Percentiles rank a stretch among this genome's conserved stretches.
Conservation (phyloP, 2,329 filamentous ascomycete species). For the Cladobotryum mycophilum region DNA sequence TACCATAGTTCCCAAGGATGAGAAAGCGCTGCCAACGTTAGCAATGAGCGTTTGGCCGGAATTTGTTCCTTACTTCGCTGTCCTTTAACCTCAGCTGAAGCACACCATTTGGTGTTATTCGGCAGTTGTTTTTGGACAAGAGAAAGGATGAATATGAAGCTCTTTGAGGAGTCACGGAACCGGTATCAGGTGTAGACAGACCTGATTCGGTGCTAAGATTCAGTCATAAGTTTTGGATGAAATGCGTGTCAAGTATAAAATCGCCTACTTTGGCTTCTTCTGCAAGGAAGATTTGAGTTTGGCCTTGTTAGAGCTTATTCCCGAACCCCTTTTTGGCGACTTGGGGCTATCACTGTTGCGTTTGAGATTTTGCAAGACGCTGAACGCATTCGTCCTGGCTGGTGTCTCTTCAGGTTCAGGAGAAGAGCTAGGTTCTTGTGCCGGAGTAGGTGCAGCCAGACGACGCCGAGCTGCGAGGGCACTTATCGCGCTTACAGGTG, state of each 20-base stretch:
- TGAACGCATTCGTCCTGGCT: slow-evolving; percentile 24
- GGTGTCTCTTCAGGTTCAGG: slow-evolving; percentile 16
- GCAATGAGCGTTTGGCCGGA: neutral
- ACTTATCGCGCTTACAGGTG: slow-evolving; percentile 30
- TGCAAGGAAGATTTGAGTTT: neutral
- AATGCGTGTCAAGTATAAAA: neutral
- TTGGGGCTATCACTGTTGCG: slow-evolving; percentile 9
- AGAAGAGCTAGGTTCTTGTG: slow-evolving; percentile 9
- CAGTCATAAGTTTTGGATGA: neutral
- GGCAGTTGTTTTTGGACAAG: slow-evolving; percentile 38
- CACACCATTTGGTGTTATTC: slow-evolving; percentile 31
- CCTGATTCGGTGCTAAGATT: neutral
- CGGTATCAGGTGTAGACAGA: neutral
- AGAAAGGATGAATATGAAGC: slow-evolving; percentile 41
- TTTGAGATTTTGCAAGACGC: slow-evolving; percentile 19
- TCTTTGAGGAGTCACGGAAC: slow-evolving; percentile 10
- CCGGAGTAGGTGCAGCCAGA: slow-evolving; percentile 15
- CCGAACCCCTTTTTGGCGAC: slow-evolving; percentile 15
- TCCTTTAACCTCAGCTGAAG: slow-evolving; percentile 38
- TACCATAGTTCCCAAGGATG: slow-evolving; percentile 61
- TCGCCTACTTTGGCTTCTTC: slow-evolving; percentile 2
- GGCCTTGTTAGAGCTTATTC: neutral
- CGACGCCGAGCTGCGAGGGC: slow-evolving; percentile 31
- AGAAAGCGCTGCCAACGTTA: slow-evolving; percentile 47
- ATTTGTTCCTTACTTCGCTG: slow-evolving; percentile 39